These are phyloP conservation scores for Hypoxylon lienhwacheense DNA, from an alignment of 495 filamentous ascomycete species.

Conservation along the genomic window DNA sequence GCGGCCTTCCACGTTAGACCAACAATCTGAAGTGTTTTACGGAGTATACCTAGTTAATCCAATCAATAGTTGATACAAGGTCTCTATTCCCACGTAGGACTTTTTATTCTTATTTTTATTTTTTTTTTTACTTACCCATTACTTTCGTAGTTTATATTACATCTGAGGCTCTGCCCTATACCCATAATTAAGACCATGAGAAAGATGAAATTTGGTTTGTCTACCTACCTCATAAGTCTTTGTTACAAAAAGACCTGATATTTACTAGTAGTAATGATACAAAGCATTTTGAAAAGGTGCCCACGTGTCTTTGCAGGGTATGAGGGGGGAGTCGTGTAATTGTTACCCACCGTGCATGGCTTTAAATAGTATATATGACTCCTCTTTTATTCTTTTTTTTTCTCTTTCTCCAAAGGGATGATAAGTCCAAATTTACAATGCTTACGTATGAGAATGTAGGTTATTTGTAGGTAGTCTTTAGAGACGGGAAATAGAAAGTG, in stretches of 20 bases:
- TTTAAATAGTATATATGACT: slow-evolving; percentile 22
- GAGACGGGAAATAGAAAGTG: slow-evolving; percentile 1
- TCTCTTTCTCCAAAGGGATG: slow-evolving; percentile 12
- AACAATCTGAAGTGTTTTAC: no score
- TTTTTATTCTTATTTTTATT: no score
- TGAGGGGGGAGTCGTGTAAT: slow-evolving; percentile 1
- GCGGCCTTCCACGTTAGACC: neutral
- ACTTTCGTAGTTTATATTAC: neutral
- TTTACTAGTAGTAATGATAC: neutral
- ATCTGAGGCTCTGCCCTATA: slow-evolving; percentile 1
- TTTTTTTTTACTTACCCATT: no score
- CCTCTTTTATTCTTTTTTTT: slow-evolving; percentile 1
- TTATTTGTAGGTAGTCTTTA: neutral
- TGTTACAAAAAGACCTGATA: neutral
- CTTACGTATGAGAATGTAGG: slow-evolving; percentile 2
- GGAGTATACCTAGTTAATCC: no score
- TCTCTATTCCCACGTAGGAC: no score
- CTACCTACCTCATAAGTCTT: no score
- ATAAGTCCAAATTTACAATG: no score
- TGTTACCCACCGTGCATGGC: neutral
- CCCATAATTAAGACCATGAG: neutral
- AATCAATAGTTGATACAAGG: no score
- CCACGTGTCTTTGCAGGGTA: slow-evolving; percentile 20
- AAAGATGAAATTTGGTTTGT: no score
- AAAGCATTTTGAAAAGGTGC: neutral